Evolutionary conservation across 1,284 basidiomycete species (phyloP).

Genomic region (Ustilago vetiveriae): DNA sequence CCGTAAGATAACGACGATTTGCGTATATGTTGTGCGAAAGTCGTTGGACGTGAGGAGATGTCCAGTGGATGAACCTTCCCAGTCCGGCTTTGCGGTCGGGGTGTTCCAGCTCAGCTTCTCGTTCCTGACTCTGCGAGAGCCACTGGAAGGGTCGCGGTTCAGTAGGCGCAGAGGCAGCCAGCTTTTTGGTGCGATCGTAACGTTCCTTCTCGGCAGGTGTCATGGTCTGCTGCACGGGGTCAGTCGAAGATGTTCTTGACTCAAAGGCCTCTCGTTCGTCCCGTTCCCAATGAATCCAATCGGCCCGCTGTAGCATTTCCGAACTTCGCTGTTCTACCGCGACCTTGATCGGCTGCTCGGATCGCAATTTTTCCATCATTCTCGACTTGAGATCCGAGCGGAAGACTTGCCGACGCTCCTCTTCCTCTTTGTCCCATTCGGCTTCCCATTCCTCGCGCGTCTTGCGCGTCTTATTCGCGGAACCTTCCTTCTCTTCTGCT

Average conservation of each 20-base stretch:
- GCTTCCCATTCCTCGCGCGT: constrained; percentile 15
- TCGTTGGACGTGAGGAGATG: constrained; percentile 34
- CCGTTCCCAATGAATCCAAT: constrained; percentile 34
- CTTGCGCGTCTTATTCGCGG: neutral
- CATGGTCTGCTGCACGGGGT: constrained; percentile 4
- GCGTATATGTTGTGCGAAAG: constrained; percentile 35
- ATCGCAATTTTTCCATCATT: constrained; percentile 24
- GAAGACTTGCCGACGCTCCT: constrained; percentile 5
- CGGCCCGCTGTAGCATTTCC: constrained; percentile 20
- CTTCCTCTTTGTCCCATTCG: constrained; percentile 2
- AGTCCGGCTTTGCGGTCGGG: constrained; percentile 35
- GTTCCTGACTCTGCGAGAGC: constrained; percentile 7
- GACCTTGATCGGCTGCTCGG: constrained; percentile 20
- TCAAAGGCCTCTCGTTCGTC: constrained; percentile 36
- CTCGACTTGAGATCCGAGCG: constrained; percentile 11
- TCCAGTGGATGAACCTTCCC: constrained; percentile 40
- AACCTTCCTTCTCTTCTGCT: neutral
- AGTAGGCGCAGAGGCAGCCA: constrained; percentile 3
- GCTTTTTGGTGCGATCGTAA: neutral
- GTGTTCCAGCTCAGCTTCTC: constrained; percentile 22
- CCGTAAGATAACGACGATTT: constrained; percentile 33
- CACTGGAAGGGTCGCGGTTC: constrained; percentile 30
- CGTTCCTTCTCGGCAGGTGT: constrained; percentile 15
- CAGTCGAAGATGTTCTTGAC: neutral
- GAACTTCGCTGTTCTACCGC: constrained; percentile 22